These are phyloP conservation scores for Daldinia childiae DNA, from an alignment of 495 filamentous ascomycete species.

Conservation along the genomic window DNA sequence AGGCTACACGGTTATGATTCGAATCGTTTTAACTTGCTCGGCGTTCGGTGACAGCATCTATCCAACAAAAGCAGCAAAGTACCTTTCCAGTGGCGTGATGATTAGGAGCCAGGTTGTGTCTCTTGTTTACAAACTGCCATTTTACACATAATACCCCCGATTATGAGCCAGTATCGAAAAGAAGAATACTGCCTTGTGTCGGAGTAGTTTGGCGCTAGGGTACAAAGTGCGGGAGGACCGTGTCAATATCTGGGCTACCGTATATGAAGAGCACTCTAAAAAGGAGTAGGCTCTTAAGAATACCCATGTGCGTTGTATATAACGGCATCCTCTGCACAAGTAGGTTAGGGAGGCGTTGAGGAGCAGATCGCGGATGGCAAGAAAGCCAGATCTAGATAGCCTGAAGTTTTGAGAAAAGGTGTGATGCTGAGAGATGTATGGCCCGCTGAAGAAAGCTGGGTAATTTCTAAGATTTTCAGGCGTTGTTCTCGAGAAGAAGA, in stretches of 20 bases:
- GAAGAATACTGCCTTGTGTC: conserved; percentile 1
- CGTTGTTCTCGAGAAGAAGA: neutral
- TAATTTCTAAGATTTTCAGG: conserved; percentile 11
- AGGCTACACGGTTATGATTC: conserved; percentile 14
- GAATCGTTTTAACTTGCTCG: conserved; percentile 19
- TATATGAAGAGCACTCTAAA: conserved; percentile 20
- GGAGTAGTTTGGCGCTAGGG: conserved; percentile 14
- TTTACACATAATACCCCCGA: conserved; percentile 32
- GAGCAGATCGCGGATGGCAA: neutral
- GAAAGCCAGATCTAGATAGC: conserved; percentile 1
- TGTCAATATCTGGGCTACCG: conserved; percentile 14
- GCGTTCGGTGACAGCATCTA: conserved; percentile 33
- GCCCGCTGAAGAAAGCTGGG: conserved; percentile 7
- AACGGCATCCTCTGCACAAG: conserved; percentile 12
- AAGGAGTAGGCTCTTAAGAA: conserved; percentile 9
- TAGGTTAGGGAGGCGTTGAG: neutral
- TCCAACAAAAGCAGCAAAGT: conserved; percentile 31
- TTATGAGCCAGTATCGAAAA: conserved; percentile 12
- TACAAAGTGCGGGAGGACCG: conserved; percentile 20
- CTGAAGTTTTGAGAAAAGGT: conserved; percentile 1
- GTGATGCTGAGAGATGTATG: conserved; percentile 9
- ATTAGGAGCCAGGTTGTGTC: conserved; percentile 24
- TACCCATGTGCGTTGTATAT: conserved; percentile 35
- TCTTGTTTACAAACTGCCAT: conserved; percentile 18
- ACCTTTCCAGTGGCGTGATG: conserved; percentile 20